phyloP scores from a whole-genome alignment of 2,329 filamentous ascomycete species.

The Sphaerulina musiva region DNA sequence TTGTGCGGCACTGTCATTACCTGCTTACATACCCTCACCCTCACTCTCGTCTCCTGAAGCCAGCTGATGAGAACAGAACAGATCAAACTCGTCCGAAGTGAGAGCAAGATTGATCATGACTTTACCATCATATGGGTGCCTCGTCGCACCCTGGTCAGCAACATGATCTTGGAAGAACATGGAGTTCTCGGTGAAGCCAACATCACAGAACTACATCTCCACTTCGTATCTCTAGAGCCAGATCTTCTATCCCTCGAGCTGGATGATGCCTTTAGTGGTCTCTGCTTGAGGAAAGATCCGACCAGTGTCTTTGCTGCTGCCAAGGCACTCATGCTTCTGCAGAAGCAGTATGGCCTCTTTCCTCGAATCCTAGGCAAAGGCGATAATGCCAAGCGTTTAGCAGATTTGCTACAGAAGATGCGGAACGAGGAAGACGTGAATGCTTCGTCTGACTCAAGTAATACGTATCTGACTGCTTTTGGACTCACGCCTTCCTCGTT shows the following conservation, averaged over 20 bases:
- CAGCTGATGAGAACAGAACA: conserved; percentile 55
- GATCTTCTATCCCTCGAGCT: conserved; percentile 89
- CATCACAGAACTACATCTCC: conserved; percentile 77
- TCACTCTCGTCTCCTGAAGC: background rate
- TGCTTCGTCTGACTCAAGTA: conserved; percentile 34
- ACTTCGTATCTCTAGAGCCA: conserved; percentile 85
- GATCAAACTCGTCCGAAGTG: conserved; percentile 80
- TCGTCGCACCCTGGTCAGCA: conserved; percentile 81
- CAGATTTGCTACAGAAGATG: conserved; percentile 83
- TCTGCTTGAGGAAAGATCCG: conserved; percentile 85
- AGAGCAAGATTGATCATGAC: conserved; percentile 85
- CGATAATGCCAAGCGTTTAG: conserved; percentile 82
- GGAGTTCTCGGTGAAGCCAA: conserved; percentile 90
- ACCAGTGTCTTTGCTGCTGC: conserved; percentile 85
- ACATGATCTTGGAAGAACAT: conserved; percentile 84
- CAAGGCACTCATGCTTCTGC: conserved; percentile 87
- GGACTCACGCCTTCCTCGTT: conserved; percentile 78
- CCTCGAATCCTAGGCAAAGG: conserved; percentile 93
- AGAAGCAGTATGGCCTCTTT: conserved; percentile 86
- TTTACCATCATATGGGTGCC: conserved; percentile 97
- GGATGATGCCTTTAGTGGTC: conserved; percentile 75
- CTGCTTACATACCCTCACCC: conserved; percentile 49
- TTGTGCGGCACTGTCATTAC: conserved; percentile 26
- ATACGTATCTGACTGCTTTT: conserved; percentile 47
- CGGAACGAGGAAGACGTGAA: conserved; percentile 74